Percentiles rank a stretch among this genome's conserved stretches.
Conservation (phyloP, 1,139 yeast genomes). For the Yamadazyma buinensis region DNA sequence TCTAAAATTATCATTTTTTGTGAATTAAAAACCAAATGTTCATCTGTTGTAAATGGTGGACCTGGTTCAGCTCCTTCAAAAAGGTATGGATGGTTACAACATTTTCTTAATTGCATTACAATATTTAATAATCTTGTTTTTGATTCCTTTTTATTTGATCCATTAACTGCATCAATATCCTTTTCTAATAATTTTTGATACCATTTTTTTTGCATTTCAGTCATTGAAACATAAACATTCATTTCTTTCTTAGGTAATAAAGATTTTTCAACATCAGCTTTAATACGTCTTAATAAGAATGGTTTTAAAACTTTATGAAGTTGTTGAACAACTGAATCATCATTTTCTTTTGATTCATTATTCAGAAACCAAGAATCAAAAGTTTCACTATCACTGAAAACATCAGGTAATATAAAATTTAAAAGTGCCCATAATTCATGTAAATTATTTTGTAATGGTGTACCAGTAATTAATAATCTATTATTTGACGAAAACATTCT, state of each 20-base stretch:
- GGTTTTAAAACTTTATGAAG: conserved; percentile 84
- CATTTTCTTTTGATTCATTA: conserved; percentile 14
- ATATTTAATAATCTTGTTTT: conserved; percentile 72
- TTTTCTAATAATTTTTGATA: conserved; percentile 72
- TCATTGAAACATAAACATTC: conserved; percentile 69
- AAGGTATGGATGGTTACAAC: conserved; percentile 79
- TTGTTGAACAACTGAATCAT: conserved; percentile 69
- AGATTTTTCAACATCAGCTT: conserved; percentile 76
- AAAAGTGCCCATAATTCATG: conserved; percentile 80
- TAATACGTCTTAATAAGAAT: conserved; percentile 68
- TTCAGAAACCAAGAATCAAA: conserved; percentile 67
- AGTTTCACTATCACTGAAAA: conserved; percentile 68
- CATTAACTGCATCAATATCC: conserved; percentile 81
- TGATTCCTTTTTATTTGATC: conserved; percentile 70
- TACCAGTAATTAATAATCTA: conserved; percentile 72
- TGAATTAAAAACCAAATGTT: conserved; percentile 69
- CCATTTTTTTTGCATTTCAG: conserved; percentile 75
- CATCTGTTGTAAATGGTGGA: conserved; percentile 81
- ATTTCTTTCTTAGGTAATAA: conserved; percentile 71
- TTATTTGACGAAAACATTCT: conserved; percentile 68
- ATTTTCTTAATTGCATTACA: conserved; percentile 80
- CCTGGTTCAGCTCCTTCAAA: conserved; percentile 90
- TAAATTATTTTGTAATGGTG: conserved; percentile 74
- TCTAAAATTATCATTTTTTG: conserved; percentile 73
- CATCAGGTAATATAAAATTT: conserved; percentile 73